These are phyloP conservation scores for Candida parachauliodes DNA, from an alignment of 805 yeast genomes.

Conservation along the genomic window DNA sequence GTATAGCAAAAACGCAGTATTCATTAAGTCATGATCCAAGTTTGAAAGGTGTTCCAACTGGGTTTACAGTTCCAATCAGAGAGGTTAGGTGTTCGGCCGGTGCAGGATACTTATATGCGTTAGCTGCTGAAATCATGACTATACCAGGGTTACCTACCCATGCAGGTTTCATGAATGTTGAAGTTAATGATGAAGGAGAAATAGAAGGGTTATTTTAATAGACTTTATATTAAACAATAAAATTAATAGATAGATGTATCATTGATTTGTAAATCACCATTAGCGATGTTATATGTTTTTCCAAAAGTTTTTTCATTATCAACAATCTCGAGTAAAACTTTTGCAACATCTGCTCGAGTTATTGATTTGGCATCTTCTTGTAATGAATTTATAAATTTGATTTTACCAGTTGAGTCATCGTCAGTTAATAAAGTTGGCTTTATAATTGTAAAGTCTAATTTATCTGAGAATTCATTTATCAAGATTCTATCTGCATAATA, in stretches of 20 bases:
- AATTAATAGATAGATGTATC: constrained; percentile 3
- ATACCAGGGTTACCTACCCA: constrained; percentile 96
- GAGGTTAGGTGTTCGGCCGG: constrained; percentile 94
- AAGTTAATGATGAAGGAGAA: constrained; percentile 84
- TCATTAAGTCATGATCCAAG: constrained; percentile 91
- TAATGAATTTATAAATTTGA: constrained; percentile 27
- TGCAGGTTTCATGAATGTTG: constrained; percentile 96
- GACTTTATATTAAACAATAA: not conserved
- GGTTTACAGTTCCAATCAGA: constrained; percentile 89
- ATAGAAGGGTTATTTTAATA: constrained; percentile 83
- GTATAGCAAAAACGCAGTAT: constrained; percentile 97
- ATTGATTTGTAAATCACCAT: constrained; percentile 34
- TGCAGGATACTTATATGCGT: constrained; percentile 93
- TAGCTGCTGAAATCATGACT: constrained; percentile 96
- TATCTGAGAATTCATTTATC: constrained; percentile 31
- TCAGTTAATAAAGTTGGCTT: constrained; percentile 49
- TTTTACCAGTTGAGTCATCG: constrained; percentile 41
- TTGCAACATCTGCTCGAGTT: constrained; percentile 56
- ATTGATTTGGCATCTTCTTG: constrained; percentile 23
- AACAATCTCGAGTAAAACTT: constrained; percentile 35
- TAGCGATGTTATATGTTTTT: constrained; percentile 41
- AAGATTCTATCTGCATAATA: constrained; percentile 52
- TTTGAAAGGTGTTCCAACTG: constrained; percentile 92
- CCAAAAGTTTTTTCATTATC: constrained; percentile 34
- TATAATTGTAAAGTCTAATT: constrained; percentile 53